Base-by-base conservation (phyloP, 1,139 yeast species). In the Zygotorulaspora mrakii region DNA sequence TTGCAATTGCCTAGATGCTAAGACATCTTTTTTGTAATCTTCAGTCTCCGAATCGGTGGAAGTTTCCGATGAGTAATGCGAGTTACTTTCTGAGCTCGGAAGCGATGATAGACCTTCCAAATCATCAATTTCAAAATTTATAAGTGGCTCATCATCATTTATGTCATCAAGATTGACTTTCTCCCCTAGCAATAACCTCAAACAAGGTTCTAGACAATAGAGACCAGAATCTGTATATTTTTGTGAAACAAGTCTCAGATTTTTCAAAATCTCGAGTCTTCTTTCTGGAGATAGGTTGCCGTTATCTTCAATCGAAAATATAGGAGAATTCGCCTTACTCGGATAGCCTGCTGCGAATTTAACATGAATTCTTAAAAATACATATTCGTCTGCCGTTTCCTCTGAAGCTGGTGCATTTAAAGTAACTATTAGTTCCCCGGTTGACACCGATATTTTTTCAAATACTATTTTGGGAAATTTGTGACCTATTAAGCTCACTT, bases 381-480 rank as follows among this genome's bases (percentile, higher is more conserved):
- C 72, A 36, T 84, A 66, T 26, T 74, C 79, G 37, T 75, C 82
- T 21, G 65, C 58, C 17, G 53, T 48, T 3, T 45, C 46, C 11
- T 53, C 57, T n/a, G 50, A 43, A 74, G 87, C 73, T 0, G 96
- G 95, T 0, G 96, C 96, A 46, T 79, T 74, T 39, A 91, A 63
- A 23, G 95, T 80, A 7, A 91, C 64, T 1, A 80, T 78, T 42
- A 89, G 67, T 28, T 75, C 81, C 23, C 97, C 96, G 0, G 94
- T 82, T 0, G 94, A 77, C 0, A 91, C 95, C 1, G 91, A 80
- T 5, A 91, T 88, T 54, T 80, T 79, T 53, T 91, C 97, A 59
- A 91, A 89, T 3, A 82, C 68, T 2, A 91, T 74, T 49, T 83
- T 85, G 1, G 96, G 95, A 57, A 91, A 88, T 53, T 85, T 86